Evolutionary conservation across 2,329 filamentous ascomycete genomes (phyloP).

Genomic region (Elsinoe fawcettii): DNA sequence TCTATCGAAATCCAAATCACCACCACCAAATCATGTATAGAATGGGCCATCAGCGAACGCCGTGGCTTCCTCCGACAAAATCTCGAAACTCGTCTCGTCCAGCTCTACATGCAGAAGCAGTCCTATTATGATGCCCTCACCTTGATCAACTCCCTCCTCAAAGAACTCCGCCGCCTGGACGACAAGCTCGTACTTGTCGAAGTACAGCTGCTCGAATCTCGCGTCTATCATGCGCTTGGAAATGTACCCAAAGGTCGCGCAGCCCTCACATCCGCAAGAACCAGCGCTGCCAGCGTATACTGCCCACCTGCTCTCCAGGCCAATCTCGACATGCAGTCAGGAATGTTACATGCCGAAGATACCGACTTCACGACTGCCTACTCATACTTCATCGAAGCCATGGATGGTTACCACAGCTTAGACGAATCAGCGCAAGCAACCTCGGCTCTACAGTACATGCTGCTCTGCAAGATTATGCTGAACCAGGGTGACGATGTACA

Average conservation of each 20-base stretch:
- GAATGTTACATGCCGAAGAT: slow-evolving; percentile 97
- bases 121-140: slow-evolving; percentile 95
- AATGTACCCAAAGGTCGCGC: slow-evolving; percentile 95
- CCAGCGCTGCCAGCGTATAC: slow-evolving; percentile 93
- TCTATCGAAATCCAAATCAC: slow-evolving; percentile 88
- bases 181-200: slow-evolving; percentile 98
- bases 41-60: slow-evolving; percentile 93
- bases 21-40: slow-evolving; percentile 98
- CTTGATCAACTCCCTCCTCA: slow-evolving; percentile 90
- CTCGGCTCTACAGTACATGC: slow-evolving; percentile 97
- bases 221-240: slow-evolving; percentile 93
- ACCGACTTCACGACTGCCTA: slow-evolving; percentile 98
- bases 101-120: slow-evolving; percentile 93
- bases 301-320: slow-evolving; percentile 92
- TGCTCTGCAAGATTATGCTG: slow-evolving; percentile 99
- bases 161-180: slow-evolving; percentile 94
- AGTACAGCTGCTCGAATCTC: slow-evolving; percentile 92
- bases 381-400: slow-evolving; percentile 98
- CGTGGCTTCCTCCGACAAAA: slow-evolving; percentile 96
- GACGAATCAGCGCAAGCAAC: slow-evolving; percentile 86
- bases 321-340: slow-evolving; percentile 97
- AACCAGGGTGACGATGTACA: slow-evolving; percentile 96
- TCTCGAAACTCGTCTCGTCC: slow-evolving; percentile 89
- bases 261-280: slow-evolving; percentile 86
- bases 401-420: slow-evolving; percentile 92